phyloP scores from a whole-genome alignment of 2,329 filamentous ascomycete species.

The Colletotrichum viniferum region DNA sequence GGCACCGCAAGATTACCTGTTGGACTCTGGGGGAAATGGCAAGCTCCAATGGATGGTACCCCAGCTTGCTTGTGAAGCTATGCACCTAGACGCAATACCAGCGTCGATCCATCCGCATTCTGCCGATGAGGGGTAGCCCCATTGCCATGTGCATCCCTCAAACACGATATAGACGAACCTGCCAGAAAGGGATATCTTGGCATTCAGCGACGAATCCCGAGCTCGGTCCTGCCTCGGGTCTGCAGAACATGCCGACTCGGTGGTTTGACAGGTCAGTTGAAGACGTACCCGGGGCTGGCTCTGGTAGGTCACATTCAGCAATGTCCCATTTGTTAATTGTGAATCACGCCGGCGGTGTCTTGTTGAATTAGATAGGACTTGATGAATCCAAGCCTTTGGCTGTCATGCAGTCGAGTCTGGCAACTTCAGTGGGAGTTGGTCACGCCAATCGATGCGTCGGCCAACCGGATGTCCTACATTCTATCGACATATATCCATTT shows the following conservation, averaged over 20 bases:
- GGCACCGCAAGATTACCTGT: not conserved
- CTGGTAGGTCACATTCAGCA: not conserved
- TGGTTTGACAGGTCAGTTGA: not conserved
- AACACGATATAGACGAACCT: not conserved
- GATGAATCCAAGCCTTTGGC: not conserved
- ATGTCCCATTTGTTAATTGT: not conserved
- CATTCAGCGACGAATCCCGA: not conserved
- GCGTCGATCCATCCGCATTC: not conserved
- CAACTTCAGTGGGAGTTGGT: not conserved
- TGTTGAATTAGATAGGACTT: not conserved
- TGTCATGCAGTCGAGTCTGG: not conserved
- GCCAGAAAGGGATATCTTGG: not conserved
- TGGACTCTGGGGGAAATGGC: not conserved
- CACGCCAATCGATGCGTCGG: not conserved
- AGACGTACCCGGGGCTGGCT: not conserved
- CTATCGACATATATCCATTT: not conserved
- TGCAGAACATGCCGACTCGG: not conserved
- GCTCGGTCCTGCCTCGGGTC: not conserved
- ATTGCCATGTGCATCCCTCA: not conserved
- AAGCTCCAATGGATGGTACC: not conserved
- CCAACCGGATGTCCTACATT: not conserved
- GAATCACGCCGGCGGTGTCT: not conserved
- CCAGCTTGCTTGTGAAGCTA: not conserved
- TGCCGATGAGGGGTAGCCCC: constrained; percentile 8
- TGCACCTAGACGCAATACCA: not conserved